phyloP scores from a whole-genome alignment of 495 filamentous ascomycete species.

The Aspergillus saccharolyticus region DNA sequence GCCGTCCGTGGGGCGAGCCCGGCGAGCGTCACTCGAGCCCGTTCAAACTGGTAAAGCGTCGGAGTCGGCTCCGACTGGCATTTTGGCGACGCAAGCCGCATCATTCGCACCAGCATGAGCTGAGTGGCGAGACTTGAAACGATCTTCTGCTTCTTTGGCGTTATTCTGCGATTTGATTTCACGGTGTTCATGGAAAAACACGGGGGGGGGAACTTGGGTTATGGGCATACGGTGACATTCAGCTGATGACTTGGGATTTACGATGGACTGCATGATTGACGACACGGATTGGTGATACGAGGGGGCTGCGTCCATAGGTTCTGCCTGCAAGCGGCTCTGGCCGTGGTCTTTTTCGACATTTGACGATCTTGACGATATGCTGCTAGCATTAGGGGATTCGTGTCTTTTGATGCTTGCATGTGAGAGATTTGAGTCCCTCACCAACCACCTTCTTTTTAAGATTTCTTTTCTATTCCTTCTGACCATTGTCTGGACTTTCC shows the following conservation, averaged over 20 bases:
- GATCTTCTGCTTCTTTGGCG: constrained; percentile 8
- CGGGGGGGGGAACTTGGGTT: constrained; percentile 7
- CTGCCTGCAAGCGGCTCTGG: background rate
- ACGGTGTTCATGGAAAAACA: constrained; percentile 17
- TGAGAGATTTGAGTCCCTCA: background rate
- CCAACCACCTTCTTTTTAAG: constrained; percentile 5
- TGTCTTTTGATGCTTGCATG: background rate
- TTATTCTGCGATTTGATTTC: constrained; percentile 11
- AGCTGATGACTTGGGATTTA: constrained; percentile 27
- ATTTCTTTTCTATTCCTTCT: background rate
- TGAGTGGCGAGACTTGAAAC: constrained; percentile 34
- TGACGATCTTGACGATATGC: constrained; percentile 9
- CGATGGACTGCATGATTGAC: constrained; percentile 30
- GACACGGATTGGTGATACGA: constrained; percentile 14
- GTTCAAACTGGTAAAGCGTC: constrained; percentile 32
- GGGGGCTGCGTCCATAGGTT: background rate
- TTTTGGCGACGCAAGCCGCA: constrained; percentile 43
- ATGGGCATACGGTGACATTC: constrained; percentile 28
- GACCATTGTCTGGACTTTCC: background rate
- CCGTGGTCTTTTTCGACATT: background rate
- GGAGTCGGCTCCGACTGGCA: constrained; percentile 41
- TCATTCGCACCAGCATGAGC: constrained; percentile 30
- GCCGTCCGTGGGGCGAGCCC: constrained; percentile 20
- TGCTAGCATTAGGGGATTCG: background rate
- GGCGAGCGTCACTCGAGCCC: constrained; percentile 13